A percentile compares a stretch with the other conserved stretches of the same genome.
phyloP scores from a whole-genome alignment of 192 early-diverging fungal species.

The Dissophora globulifera region DNA sequence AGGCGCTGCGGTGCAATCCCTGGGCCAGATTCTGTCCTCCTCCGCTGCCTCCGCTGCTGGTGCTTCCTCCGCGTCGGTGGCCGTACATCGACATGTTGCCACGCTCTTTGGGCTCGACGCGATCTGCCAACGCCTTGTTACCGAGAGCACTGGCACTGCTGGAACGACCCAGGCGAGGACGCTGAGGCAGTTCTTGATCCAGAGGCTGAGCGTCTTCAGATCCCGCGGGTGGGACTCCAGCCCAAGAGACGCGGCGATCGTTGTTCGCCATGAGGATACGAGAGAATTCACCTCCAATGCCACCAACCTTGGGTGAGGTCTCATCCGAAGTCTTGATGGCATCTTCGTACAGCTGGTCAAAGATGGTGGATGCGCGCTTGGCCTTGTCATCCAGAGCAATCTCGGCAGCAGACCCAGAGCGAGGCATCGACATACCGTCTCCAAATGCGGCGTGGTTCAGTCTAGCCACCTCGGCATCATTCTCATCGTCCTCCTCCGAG shows the following conservation, averaged over 20 bases:
- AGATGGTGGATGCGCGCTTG: slow-evolving; percentile 49
- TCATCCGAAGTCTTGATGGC: slow-evolving; percentile 49
- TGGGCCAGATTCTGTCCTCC: slow-evolving; percentile 4
- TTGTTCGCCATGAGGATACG: slow-evolving; percentile 45
- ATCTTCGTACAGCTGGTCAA: slow-evolving; percentile 49
- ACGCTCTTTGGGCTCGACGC: background rate
- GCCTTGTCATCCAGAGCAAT: slow-evolving; percentile 33
- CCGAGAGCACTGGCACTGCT: slow-evolving; percentile 24
- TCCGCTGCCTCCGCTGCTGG: slow-evolving; percentile 25
- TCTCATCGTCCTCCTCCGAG: slow-evolving; percentile 51
- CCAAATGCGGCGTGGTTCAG: slow-evolving; percentile 15
- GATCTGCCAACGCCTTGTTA: background rate
- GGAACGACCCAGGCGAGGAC: slow-evolving; percentile 21
- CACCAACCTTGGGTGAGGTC: slow-evolving; percentile 48
- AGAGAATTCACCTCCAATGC: slow-evolving; percentile 49
- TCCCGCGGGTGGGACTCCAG: slow-evolving; percentile 21
- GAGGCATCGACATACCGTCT: slow-evolving; percentile 8
- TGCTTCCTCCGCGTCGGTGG: slow-evolving; percentile 40
- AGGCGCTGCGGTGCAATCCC: slow-evolving; percentile 8
- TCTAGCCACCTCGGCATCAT: slow-evolving; percentile 47
- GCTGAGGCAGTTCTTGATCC: slow-evolving; percentile 2
- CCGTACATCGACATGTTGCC: slow-evolving; percentile 39
- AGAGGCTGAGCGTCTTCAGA: background rate
- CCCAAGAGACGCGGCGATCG: slow-evolving; percentile 52
- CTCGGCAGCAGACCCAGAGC: slow-evolving; percentile 37